These are phyloP conservation scores for Bullera alba DNA, from an alignment of 768 basidiomycete genomes.

Conservation along the genomic window DNA sequence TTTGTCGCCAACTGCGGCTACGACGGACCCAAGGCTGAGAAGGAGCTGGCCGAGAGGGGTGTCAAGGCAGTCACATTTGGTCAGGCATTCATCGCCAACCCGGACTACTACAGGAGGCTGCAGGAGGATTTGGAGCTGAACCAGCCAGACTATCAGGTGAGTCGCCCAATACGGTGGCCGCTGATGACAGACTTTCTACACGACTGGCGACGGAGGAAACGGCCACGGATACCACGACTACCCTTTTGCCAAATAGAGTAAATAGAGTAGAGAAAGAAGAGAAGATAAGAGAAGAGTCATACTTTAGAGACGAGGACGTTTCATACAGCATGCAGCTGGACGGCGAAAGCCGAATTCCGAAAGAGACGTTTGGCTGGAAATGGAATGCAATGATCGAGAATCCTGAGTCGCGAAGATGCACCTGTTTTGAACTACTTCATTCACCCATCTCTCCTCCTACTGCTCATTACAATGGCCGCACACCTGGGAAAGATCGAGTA, in stretches of 20 bases:
- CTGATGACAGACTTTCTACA: conserved; percentile 1
- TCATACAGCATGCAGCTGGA: too few species aligned
- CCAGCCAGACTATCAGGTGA: neutral
- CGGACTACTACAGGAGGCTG: conserved; percentile 3
- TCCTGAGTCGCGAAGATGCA: too few species aligned
- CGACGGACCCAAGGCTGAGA: conserved; percentile 7
- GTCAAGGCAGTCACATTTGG: conserved; percentile 2
- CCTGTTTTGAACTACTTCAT: too few species aligned
- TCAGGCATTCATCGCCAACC: neutral
- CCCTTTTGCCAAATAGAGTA: conserved; percentile 7
- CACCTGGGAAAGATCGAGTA: conserved; percentile 35
- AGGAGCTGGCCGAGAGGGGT: conserved; percentile 5
- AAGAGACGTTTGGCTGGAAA: too few species aligned
- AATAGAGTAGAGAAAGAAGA: too few species aligned
- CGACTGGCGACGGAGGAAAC: neutral
- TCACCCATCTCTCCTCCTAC: too few species aligned
- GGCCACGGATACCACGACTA: conserved; percentile 5
- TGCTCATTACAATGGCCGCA: too few species aligned
- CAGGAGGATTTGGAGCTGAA: neutral
- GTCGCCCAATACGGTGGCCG: neutral
- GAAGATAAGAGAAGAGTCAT: too few species aligned
- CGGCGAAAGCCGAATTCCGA: too few species aligned
- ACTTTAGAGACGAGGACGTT: too few species aligned
- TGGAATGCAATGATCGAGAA: too few species aligned
- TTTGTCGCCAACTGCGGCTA: conserved; percentile 8